A percentile compares a stretch with the other conserved stretches of the same genome.
phyloP scores from a whole-genome alignment of 2,329 filamentous ascomycete genomes.

The Exophiala mesophila region DNA sequence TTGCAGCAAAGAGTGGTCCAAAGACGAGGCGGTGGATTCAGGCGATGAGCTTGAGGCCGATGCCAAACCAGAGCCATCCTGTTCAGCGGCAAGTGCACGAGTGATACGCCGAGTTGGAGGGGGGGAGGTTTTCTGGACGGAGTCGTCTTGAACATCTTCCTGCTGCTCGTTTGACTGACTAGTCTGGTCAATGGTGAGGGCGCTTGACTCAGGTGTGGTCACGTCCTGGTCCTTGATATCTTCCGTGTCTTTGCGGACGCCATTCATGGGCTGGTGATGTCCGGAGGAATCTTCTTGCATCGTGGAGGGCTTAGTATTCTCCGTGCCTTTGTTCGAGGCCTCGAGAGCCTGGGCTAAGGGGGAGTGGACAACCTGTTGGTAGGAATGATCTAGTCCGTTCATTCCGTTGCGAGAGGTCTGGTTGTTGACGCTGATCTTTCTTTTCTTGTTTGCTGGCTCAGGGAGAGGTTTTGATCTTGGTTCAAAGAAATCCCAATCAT shows the following conservation, averaged over 20 bases:
- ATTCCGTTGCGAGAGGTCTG: constrained; percentile 16
- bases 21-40: constrained; percentile 31
- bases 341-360: not conserved
- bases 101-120: constrained; percentile 44
- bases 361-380: not conserved
- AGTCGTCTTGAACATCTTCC: constrained; percentile 11
- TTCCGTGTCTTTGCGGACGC: not conserved
- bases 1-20: constrained; percentile 42
- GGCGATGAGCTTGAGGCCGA: constrained; percentile 25
- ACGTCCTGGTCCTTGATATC: not conserved
- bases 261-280: not conserved
- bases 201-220: not conserved
- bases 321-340: not conserved
- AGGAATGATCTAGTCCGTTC: constrained; percentile 12
- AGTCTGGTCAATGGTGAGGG: constrained; percentile 2
- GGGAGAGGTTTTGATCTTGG: constrained; percentile 28
- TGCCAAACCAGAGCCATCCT: constrained; percentile 30
- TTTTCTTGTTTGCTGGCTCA: constrained; percentile 14
- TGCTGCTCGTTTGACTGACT: constrained; percentile 1
- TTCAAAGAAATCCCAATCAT: constrained; percentile 47
- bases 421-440: constrained; percentile 15
- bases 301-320: not conserved
- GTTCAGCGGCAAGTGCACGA: constrained; percentile 40
- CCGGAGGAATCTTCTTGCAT: not conserved
- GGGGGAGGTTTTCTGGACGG: constrained; percentile 25